Conservation (phyloP, 140 eudicot species). For the Cichorium intybus region DNA sequence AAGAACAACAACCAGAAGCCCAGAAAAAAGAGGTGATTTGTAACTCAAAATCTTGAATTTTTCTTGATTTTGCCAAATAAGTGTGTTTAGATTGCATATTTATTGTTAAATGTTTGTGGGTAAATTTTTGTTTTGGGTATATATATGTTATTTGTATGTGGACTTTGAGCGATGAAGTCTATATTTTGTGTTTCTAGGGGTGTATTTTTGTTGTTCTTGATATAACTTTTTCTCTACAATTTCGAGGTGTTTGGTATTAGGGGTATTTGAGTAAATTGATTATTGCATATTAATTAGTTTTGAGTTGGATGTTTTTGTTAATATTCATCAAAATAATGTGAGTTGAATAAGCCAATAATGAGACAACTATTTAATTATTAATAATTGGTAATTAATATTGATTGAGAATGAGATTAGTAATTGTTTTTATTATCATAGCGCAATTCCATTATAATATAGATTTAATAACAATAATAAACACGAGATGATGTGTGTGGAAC, state of each 20-base stretch:
- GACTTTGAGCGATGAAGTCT: conserved; percentile 2
- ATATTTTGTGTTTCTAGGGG: conserved; percentile 13
- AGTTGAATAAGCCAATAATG: background rate
- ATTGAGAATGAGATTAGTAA: no score
- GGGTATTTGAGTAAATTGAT: background rate
- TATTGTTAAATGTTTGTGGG: conserved; percentile 1
- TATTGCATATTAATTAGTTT: no score
- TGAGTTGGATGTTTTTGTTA: background rate
- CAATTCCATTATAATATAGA: no score
- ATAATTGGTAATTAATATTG: no score
- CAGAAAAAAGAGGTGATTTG: conserved; percentile 23
- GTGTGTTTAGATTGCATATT: background rate
- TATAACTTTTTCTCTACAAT: background rate
- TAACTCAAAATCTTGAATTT: conserved; percentile 6
- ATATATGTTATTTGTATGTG: conserved; percentile 4
- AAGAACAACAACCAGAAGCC: conserved; percentile 15
- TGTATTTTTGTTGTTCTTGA: background rate
- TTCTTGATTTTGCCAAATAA: conserved; percentile 9
- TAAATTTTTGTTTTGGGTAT: background rate
- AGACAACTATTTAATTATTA: no score
- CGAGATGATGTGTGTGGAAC: no score
- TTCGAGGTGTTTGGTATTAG: background rate
- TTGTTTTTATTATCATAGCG: no score
- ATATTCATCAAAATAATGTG: no score
- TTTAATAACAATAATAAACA: no score